A percentile compares a stretch with the other conserved stretches of the same genome.
These are phyloP conservation scores for Colletotrichum tofieldiae DNA, from an alignment of 2,329 filamentous ascomycete species.

Conservation along the genomic window DNA sequence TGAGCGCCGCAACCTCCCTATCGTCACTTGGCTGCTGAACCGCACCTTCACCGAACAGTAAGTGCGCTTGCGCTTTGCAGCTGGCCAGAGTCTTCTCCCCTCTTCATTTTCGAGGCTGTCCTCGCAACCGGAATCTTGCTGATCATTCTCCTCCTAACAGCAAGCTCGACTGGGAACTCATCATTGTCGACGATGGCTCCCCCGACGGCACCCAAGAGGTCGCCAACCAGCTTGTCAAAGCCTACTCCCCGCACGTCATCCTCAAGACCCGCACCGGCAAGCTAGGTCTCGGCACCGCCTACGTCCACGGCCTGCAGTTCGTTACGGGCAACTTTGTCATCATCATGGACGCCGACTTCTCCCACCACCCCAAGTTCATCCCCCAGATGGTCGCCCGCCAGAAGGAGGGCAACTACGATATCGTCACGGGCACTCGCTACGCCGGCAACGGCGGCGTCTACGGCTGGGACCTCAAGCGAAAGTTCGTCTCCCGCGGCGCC, in stretches of 20 bases:
- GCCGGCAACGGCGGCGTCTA: slow-evolving; percentile 91
- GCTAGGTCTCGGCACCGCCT: slow-evolving; percentile 95
- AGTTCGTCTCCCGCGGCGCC: slow-evolving; percentile 87
- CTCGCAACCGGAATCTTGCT: neutral
- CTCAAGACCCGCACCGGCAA: slow-evolving; percentile 94
- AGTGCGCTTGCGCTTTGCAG: slow-evolving; percentile 48
- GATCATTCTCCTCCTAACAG: slow-evolving; percentile 60
- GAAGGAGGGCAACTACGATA: slow-evolving; percentile 85
- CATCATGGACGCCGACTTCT: slow-evolving; percentile 99
- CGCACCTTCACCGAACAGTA: slow-evolving; percentile 92
- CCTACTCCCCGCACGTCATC: slow-evolving; percentile 84
- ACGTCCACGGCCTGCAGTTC: slow-evolving; percentile 94
- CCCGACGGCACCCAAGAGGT: slow-evolving; percentile 95
- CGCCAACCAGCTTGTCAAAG: slow-evolving; percentile 89
- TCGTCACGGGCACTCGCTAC: slow-evolving; percentile 96
- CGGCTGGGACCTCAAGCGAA: slow-evolving; percentile 96
- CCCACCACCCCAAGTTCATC: slow-evolving; percentile 99
- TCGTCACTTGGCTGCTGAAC: slow-evolving; percentile 94
- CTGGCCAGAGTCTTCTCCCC: neutral
- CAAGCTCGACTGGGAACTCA: slow-evolving; percentile 95
- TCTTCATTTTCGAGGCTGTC: fast-evolving
- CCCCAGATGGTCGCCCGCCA: slow-evolving; percentile 91
- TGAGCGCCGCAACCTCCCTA: slow-evolving; percentile 96
- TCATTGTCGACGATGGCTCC: slow-evolving; percentile 98
- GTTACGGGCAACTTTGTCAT: slow-evolving; percentile 95